Conservation (phyloP, 2,329 filamentous ascomycete species). For the Phyllosticta paracitricarpa region DNA sequence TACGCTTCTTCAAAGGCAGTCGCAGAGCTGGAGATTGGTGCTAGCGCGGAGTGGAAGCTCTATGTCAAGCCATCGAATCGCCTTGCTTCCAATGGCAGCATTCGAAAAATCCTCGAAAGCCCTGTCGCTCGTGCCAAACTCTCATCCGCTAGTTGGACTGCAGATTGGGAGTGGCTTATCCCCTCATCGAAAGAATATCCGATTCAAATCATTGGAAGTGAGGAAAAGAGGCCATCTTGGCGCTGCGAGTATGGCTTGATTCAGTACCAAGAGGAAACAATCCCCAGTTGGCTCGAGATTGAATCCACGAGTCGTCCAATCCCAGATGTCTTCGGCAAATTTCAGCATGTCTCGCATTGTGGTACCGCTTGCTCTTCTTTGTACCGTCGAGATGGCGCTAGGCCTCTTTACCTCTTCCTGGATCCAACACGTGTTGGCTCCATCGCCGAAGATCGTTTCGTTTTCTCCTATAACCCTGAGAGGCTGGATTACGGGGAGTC, state of each 20-base stretch:
- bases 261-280: slow-evolving; percentile 29
- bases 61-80: slow-evolving; percentile 31
- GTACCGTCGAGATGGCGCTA: slow-evolving; percentile 33
- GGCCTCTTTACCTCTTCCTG: slow-evolving; percentile 46
- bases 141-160: slow-evolving; percentile 11
- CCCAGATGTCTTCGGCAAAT: slow-evolving; percentile 39
- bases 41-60: slow-evolving; percentile 34
- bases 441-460: slow-evolving; percentile 41
- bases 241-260: slow-evolving; percentile 26
- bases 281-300: slow-evolving; percentile 37
- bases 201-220: slow-evolving; percentile 17
- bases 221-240: slow-evolving; percentile 24
- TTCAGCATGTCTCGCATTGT: slow-evolving; percentile 44
- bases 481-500: slow-evolving; percentile 37
- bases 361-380: slow-evolving; percentile 47
- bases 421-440: slow-evolving; percentile 44
- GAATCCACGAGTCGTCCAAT: slow-evolving; percentile 19
- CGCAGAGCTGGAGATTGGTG: slow-evolving; percentile 34
- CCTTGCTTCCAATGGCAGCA: slow-evolving; percentile 28
- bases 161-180: slow-evolving; percentile 19
- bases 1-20: slow-evolving; percentile 31
- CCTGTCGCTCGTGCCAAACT: slow-evolving; percentile 17
- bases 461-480: slow-evolving; percentile 44
- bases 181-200: slow-evolving; percentile 10
- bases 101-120: slow-evolving; percentile 31